Evolutionary conservation across 129 eudicot species (phyloP), one percentile per base, ranked within the genome.

Genomic region (Ambrosia artemisiifolia): DNA sequence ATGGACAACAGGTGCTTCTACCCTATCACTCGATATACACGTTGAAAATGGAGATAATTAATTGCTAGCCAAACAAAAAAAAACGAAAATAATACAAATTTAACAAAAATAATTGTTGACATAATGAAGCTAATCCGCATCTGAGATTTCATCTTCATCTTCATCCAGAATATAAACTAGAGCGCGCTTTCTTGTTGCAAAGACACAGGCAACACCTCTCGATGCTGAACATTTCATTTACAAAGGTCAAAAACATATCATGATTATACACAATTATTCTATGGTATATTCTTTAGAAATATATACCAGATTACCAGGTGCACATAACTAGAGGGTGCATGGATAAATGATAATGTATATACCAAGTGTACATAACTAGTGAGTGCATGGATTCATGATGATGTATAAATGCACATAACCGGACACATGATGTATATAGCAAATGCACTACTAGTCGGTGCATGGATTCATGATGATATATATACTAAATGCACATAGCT

Each of bases 161-260:
- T 72, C 77, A 63, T 94, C 99, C 50, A 94, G 64, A 49, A 88
- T 94, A 74, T 94, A 94, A 57, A 94, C 99, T 60, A 94, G 79
- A 28, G 99, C 99, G 43, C 96, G 99, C 82, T 86, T 90, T 84
- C 91, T 90, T 19, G 89, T 79, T 74, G 88, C 94, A 61, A 90
- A 90, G 61, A 94, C 90, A 78, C 98, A 93, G 42, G 96, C 96
- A 28, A 94, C 95, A 0, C 97, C 99, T 81, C 99, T 90, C n/a
- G 97, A 94, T 81, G 96, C 99, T 90, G 97, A 77, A 84, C 38
- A 84, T 28, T 12, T 32, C 55, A 67, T 4, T 38, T 13, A 75
- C 38, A 63, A 78, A 63, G 35, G 24, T 71, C 24, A 81, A 50
- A 50, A 12, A 61, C 63, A 48, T 48, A 3, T 5, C 6, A 48